phyloP scores from a whole-genome alignment of 345 rosid genomes.

The Populus nigra region DNA sequence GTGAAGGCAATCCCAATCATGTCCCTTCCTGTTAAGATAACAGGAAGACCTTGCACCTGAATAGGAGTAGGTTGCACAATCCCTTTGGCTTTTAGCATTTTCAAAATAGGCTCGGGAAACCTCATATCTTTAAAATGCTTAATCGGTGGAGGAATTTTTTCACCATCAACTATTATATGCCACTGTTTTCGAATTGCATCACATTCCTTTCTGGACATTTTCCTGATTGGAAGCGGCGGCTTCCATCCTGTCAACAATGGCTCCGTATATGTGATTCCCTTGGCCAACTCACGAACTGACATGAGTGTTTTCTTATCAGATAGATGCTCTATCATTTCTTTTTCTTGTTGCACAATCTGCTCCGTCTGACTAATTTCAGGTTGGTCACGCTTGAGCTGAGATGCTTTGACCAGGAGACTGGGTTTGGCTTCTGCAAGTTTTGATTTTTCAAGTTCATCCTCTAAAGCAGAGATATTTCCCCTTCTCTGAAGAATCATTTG shows the following conservation, averaged over 20 bases:
- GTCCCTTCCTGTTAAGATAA: constrained; percentile 71
- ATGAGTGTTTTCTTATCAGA: constrained; percentile 80
- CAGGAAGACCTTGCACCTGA: constrained; percentile 97
- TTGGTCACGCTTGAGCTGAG: constrained; percentile 80
- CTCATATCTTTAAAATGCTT: constrained; percentile 85
- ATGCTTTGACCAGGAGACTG: constrained; percentile 78
- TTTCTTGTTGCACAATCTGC: constrained; percentile 83
- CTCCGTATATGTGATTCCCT: constrained; percentile 69
- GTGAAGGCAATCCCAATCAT: constrained; percentile 97
- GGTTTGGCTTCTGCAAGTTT: constrained; percentile 74
- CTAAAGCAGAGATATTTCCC: constrained; percentile 54
- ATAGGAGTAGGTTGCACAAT: constrained; percentile 93
- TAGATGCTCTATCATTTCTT: constrained; percentile 85
- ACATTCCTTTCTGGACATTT: constrained; percentile 53
- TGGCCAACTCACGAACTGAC: constrained; percentile 87
- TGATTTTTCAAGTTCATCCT: constrained; percentile 63
- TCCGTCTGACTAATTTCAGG: constrained; percentile 76
- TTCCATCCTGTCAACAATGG: constrained; percentile 88
- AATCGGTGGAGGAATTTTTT: constrained; percentile 75
- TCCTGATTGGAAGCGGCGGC: constrained; percentile 63
- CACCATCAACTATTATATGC: constrained; percentile 91
- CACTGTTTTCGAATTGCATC: constrained; percentile 81
- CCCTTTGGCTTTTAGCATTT: constrained; percentile 69
- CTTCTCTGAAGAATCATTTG: constrained; percentile 76
- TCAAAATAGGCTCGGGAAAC: constrained; percentile 68